Conservation (phyloP, 306 rosid species). For the Prunus mira region DNA sequence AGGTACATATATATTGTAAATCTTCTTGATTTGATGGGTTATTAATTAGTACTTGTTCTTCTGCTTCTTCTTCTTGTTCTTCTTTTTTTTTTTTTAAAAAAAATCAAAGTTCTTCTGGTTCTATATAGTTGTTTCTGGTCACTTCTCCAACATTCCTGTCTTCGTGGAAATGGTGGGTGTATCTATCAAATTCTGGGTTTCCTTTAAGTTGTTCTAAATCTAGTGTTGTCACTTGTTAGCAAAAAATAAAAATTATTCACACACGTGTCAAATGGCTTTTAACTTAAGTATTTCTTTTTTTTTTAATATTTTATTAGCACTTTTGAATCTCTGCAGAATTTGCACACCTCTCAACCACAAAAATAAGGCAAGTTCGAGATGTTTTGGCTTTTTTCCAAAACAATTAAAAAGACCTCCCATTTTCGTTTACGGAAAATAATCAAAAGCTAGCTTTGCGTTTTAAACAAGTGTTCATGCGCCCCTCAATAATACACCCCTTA, state of each 20-base stretch:
- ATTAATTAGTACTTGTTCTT: no score
- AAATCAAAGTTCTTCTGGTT: neutral
- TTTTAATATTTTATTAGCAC: neutral
- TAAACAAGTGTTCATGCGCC: no score
- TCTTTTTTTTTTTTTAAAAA: neutral
- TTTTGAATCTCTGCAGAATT: neutral
- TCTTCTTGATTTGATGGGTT: no score
- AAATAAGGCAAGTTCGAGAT: neutral
- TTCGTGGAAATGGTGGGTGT: neutral
- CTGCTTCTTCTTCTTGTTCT: neutral
- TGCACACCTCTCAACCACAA: neutral
- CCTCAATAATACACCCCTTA: no score
- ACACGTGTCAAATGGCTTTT: neutral
- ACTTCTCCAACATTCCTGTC: neutral
- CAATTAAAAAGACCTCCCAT: no score
- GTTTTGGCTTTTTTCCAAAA: no score
- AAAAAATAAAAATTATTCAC: neutral
- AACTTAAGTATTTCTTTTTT: no score
- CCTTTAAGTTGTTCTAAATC: neutral
- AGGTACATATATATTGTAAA: neutral
- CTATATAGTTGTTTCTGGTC: neutral
- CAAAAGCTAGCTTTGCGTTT: no score
- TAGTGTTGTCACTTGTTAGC: neutral
- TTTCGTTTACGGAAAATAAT: no score
- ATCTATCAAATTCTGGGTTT: neutral